phyloP scores from a whole-genome alignment of 345 rosid genomes.

The Salix suchowensis region DNA sequence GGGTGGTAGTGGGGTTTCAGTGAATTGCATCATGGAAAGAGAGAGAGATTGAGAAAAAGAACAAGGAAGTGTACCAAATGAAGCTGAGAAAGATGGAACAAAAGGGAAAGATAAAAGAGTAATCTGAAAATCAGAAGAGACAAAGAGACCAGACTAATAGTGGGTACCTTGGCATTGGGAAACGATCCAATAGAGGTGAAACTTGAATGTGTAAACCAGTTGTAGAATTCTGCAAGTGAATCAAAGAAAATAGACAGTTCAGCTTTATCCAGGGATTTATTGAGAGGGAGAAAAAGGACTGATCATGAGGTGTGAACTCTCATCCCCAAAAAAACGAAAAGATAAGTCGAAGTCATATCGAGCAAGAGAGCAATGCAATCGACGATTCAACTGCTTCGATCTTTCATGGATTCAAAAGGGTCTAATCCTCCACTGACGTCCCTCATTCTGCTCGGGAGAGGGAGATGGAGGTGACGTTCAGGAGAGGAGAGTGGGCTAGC shows the following conservation, averaged over 20 bases:
- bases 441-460: background rate
- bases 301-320: conserved; percentile 27
- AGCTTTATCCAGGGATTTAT: conserved; percentile 42
- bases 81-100: conserved; percentile 12
- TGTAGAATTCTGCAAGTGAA: conserved; percentile 38
- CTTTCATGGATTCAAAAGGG: conserved; percentile 35
- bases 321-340: conserved; percentile 21
- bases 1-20: conserved; percentile 47
- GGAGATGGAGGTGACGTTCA: conserved; percentile 6
- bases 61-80: background rate
- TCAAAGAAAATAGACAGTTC: conserved; percentile 47
- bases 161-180: conserved; percentile 60
- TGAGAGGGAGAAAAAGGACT: conserved; percentile 38
- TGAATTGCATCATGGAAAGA: conserved; percentile 53
- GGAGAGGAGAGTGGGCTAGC: background rate
- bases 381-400: conserved; percentile 9
- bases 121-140: conserved; percentile 29
- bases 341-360: conserved; percentile 26
- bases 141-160: conserved; percentile 73
- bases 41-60: background rate
- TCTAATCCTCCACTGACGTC: conserved; percentile 2
- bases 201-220: background rate
- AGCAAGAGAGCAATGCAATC: conserved; percentile 11
- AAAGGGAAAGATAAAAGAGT: conserved; percentile 14
- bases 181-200: conserved; percentile 37